Evolutionary conservation across 192 early-diverging fungal genomes (phyloP).

Genomic region (Spinellus fusiger): DNA sequence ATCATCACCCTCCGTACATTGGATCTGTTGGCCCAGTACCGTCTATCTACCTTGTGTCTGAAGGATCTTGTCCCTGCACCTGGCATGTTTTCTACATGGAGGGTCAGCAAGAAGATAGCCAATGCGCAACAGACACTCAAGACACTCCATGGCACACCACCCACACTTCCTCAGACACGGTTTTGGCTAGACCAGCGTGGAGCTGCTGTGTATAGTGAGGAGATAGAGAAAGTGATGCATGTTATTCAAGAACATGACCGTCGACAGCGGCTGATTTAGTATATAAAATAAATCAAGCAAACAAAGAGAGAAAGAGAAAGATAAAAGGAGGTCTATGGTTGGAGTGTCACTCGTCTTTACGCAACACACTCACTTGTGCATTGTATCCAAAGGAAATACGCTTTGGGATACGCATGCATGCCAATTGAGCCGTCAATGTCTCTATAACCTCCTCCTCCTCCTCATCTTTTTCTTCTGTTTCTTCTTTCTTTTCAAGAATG

Average conservation of each 20-base stretch:
- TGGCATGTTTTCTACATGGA: conserved; percentile 23
- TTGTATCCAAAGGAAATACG: conserved; percentile 16
- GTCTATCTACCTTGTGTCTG: conserved; percentile 16
- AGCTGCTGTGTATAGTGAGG: conserved; percentile 16
- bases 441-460: neutral
- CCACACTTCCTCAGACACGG: conserved; percentile 10
- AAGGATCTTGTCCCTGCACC: conserved; percentile 11
- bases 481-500: neutral
- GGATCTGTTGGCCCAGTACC: conserved; percentile 19
- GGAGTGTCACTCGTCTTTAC: neutral
- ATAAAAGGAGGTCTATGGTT: neutral
- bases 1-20: conserved; percentile 25
- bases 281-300: too few species aligned
- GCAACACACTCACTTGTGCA: neutral
- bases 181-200: conserved; percentile 30
- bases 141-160: neutral
- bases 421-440: conserved; percentile 6
- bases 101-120: conserved; percentile 6
- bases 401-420: conserved; percentile 15
- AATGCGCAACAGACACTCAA: conserved; percentile 4
- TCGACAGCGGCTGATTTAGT: conserved; percentile 2
- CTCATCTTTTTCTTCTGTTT: neutral
- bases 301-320: too few species aligned
- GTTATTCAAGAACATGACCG: conserved; percentile 18
- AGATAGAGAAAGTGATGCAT: conserved; percentile 18